Evolutionary conservation across 805 yeast species (phyloP).

Genomic region (Lachancea cidri): DNA sequence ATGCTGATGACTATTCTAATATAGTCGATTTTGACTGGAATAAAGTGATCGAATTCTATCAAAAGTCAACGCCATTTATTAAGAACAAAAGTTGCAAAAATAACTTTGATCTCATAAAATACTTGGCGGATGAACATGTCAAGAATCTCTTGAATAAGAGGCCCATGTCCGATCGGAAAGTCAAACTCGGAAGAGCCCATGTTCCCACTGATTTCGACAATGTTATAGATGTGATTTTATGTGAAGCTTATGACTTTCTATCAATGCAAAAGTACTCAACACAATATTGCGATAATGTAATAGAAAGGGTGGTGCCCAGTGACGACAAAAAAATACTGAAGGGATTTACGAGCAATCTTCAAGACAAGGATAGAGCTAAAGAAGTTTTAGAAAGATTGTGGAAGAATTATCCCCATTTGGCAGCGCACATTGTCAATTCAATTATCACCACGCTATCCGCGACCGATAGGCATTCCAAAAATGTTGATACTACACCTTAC

Average conservation of each 20-base stretch:
- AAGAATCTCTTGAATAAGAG: conserved; percentile 10
- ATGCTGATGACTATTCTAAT: conserved; percentile 39
- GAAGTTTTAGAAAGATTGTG: conserved; percentile 21
- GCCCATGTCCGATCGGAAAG: conserved; percentile 14
- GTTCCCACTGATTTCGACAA: conserved; percentile 16
- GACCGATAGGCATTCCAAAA: conserved; percentile 8
- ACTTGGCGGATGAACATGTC: conserved; percentile 6
- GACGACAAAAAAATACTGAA: conserved; percentile 16
- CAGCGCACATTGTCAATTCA: conserved; percentile 20
- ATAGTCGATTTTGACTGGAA: conserved; percentile 33
- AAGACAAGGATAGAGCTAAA: background rate
- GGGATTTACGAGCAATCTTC: conserved; percentile 12
- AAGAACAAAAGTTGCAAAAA: conserved; percentile 12
- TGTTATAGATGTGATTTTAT: conserved; percentile 17
- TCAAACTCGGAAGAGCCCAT: conserved; percentile 8
- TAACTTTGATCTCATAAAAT: conserved; percentile 16
- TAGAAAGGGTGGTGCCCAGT: conserved; percentile 15
- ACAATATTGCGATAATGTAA: conserved; percentile 19
- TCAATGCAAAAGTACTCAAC: conserved; percentile 9
- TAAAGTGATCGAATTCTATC: conserved; percentile 37
- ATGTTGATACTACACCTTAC: conserved; percentile 9
- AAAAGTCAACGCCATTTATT: conserved; percentile 39
- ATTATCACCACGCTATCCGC: conserved; percentile 12
- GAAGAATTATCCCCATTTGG: conserved; percentile 27
- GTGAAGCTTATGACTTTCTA: conserved; percentile 18